Base-by-base conservation (phyloP, 2,329 filamentous ascomycete genomes). In the Knufia petricola region DNA sequence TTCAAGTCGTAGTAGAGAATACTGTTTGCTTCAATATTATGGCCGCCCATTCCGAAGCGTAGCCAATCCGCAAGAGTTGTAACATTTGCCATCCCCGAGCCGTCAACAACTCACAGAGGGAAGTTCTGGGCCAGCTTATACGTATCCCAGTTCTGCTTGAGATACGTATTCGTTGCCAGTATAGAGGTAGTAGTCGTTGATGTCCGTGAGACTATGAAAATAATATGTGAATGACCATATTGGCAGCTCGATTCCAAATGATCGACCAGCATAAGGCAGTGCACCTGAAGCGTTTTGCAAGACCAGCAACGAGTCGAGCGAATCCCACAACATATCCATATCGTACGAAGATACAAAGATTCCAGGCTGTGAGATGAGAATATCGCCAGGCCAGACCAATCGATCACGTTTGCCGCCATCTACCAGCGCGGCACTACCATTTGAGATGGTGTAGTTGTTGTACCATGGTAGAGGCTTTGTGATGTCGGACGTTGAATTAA, bases 361-460 rank as follows among this genome's bases (percentile, higher is more conserved):
- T 26, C 66, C 70, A 2, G 77, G 75, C 0, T 77, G 66, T 3
- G 76, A 73, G 51, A 79, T 75, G 3, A 70, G 70, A 67, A 81
- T 76, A 57, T 82, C 79, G 1, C 78, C 78, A 9, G 78, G 72
- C 77, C 77, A 82, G 2, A 81, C 73, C 1, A 66, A 61, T 1
- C 66, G 60, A 50, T 69, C 67, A 2, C 67, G 60, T 43, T 70
- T 68, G 10, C 64, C 66, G 3, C 66, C 66, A 51, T 69, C 67
- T 3, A 65, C 63, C 39, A 68, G 59, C 2, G 63, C 64, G 6
- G 59, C 63, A 50, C 57, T 53, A 40, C 64, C 55, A 58, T 60
- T 50, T 50, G 62, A 42, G 28, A 53, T 53, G 2, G 51, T 52
- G 24, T 51, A 48, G 26, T 52, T 55, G 34, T 48, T 44, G 21